Evolutionary conservation across 768 basidiomycete genomes (phyloP).

Genomic region (Termitomyces sp.): DNA sequence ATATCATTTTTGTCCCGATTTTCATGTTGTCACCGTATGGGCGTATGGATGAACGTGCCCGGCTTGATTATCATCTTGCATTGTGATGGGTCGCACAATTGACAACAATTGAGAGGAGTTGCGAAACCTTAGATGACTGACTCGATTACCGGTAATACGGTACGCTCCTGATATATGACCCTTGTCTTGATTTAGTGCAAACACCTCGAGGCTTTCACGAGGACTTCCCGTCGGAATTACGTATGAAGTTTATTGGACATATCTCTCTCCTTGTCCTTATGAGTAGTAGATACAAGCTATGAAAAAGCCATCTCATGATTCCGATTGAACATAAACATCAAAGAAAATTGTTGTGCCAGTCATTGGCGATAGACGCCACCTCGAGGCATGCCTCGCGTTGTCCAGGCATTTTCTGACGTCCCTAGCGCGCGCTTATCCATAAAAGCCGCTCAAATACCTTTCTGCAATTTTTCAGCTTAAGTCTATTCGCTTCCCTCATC

Average conservation of each 20-base stretch:
- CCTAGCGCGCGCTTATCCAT: conserved; percentile 37
- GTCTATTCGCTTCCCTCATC: conserved; percentile 12
- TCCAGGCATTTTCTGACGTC: conserved; percentile 16
- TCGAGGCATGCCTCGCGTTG: conserved; percentile 47
- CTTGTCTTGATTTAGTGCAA: background rate
- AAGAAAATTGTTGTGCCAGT: background rate
- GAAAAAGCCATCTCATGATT: background rate
- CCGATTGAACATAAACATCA: background rate
- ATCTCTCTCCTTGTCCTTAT: background rate
- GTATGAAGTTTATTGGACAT: background rate
- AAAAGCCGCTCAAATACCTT: conserved; percentile 31
- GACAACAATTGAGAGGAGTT: background rate
- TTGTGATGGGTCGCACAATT: background rate
- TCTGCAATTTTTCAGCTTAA: conserved; percentile 20
- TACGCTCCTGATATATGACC: background rate
- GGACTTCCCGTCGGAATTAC: background rate
- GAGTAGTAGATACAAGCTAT: background rate
- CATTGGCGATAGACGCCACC: conserved; percentile 24
- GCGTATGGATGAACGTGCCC: background rate
- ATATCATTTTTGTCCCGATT: background rate
- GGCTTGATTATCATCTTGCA: background rate
- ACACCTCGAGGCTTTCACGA: background rate
- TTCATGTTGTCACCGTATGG: no score
- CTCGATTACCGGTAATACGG: background rate
- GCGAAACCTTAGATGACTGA: background rate